These are phyloP conservation scores for Pestalotiopsis sp. DNA, from an alignment of 2,329 filamentous ascomycete genomes.

Conservation along the genomic window DNA sequence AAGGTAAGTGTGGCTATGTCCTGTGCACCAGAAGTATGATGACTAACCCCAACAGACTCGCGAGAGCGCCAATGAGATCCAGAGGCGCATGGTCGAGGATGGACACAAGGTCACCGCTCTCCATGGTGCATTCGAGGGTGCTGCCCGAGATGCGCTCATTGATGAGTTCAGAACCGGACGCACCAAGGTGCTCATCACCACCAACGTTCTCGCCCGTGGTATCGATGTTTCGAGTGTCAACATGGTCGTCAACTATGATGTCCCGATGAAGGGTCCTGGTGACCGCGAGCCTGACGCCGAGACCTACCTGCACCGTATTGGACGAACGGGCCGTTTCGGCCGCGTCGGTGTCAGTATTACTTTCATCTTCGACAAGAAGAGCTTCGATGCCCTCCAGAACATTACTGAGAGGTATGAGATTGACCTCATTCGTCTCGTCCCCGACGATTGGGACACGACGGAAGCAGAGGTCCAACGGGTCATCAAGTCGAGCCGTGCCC, in stretches of 20 bases:
- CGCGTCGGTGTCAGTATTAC: constrained; percentile 95
- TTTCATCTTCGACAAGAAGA: constrained; percentile 85
- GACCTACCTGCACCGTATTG: constrained; percentile 97
- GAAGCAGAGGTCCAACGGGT: constrained; percentile 81
- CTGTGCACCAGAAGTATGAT: neutral
- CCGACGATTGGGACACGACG: constrained; percentile 87
- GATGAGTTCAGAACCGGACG: constrained; percentile 83
- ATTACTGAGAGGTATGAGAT: constrained; percentile 83
- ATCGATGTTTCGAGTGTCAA: constrained; percentile 92
- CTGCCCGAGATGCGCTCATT: constrained; percentile 80
- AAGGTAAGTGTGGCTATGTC: constrained; percentile 57
- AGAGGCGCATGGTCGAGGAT: constrained; percentile 82
- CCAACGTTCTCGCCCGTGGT: constrained; percentile 93
- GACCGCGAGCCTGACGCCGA: constrained; percentile 88
- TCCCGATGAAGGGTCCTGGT: constrained; percentile 73
- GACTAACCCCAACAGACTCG: constrained; percentile 63
- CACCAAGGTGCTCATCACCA: constrained; percentile 96
- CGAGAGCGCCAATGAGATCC: constrained; percentile 82
- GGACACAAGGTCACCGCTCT: constrained; percentile 91
- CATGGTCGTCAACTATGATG: constrained; percentile 98
- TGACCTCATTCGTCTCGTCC: constrained; percentile 78
- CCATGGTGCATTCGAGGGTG: constrained; percentile 84
- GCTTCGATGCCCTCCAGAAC: constrained; percentile 76
- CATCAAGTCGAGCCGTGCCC: constrained; percentile 71
- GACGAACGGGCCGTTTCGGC: constrained; percentile 93